A percentile compares a stretch with the other conserved stretches of the same genome.
Evolutionary conservation across 2,329 filamentous ascomycete species (phyloP).

Genomic region (Diaporthe caulivora): DNA sequence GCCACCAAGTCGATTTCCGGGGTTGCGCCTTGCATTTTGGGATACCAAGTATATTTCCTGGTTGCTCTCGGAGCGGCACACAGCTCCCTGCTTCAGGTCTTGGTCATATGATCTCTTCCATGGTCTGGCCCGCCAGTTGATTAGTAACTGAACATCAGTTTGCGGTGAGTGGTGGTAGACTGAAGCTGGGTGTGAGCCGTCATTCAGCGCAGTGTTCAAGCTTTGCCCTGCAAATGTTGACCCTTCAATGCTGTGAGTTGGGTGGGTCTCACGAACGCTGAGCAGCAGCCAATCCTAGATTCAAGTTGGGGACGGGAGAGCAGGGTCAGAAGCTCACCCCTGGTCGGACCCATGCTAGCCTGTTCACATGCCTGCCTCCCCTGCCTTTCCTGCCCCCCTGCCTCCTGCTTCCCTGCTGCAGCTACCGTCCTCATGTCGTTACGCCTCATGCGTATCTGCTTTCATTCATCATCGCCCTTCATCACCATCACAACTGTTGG

Average conservation of each 20-base stretch:
- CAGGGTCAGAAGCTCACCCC: slow-evolving; percentile 20
- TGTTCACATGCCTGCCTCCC: neutral
- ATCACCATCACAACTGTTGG: neutral
- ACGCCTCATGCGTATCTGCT: slow-evolving; percentile 23
- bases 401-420: slow-evolving; percentile 19
- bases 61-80: neutral
- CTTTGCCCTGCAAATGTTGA: slow-evolving; percentile 15
- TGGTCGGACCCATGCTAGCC: slow-evolving; percentile 13
- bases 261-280: neutral
- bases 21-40: slow-evolving; percentile 28
- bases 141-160: neutral
- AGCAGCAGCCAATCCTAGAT: neutral
- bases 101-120: slow-evolving; percentile 6
- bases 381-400: neutral
- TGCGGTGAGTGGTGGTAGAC: neutral
- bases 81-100: neutral
- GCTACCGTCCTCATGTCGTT: slow-evolving; percentile 11
- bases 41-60: neutral
- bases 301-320: neutral
- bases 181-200: slow-evolving; percentile 10
- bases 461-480: slow-evolving; percentile 20
- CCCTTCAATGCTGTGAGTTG: neutral
- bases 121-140: neutral
- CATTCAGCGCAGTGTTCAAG: slow-evolving; percentile 8
- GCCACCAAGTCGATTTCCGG: slow-evolving; percentile 36